Percentiles rank a stretch among this genome's conserved stretches.
Evolutionary conservation across 768 basidiomycete genomes (phyloP).

Genomic region (Lactarius akahatsu): DNA sequence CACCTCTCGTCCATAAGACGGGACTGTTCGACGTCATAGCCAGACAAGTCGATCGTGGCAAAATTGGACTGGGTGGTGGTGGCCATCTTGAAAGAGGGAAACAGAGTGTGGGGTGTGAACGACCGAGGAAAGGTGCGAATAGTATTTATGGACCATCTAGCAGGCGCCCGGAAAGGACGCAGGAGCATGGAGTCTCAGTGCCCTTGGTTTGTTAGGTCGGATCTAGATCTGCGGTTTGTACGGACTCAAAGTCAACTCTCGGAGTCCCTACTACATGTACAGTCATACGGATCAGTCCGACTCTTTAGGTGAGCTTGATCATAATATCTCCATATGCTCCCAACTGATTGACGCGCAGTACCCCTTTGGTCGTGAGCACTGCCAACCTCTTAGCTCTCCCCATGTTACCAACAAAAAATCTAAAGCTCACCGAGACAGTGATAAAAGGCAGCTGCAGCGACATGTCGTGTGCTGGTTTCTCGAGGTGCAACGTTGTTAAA

Average conservation of each 20-base stretch:
- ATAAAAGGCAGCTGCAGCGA: conserved; percentile 81
- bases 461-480: conserved; percentile 65
- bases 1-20: conserved; percentile 95
- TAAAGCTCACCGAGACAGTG: conserved; percentile 68
- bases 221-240: conserved; percentile 4
- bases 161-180: background rate
- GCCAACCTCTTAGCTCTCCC: background rate
- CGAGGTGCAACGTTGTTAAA: conserved; percentile 70
- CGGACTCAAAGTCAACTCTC: conserved; percentile 23
- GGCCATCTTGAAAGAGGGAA: conserved; percentile 41
- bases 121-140: background rate
- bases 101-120: conserved; percentile 3
- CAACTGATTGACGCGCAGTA: conserved; percentile 59
- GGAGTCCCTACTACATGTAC: conserved; percentile 8
- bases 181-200: conserved; percentile 1
- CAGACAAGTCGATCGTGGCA: conserved; percentile 72
- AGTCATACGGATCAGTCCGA: background rate
- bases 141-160: conserved; percentile 20
- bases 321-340: conserved; percentile 57
- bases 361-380: conserved; percentile 79
- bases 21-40: conserved; percentile 91
- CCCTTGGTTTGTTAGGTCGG: conserved; percentile 1
- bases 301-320: conserved; percentile 40
- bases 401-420: background rate
- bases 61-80: conserved; percentile 36